These are phyloP conservation scores for Colletotrichum zoysiae DNA, from an alignment of 2,329 filamentous ascomycete species.

Conservation along the genomic window DNA sequence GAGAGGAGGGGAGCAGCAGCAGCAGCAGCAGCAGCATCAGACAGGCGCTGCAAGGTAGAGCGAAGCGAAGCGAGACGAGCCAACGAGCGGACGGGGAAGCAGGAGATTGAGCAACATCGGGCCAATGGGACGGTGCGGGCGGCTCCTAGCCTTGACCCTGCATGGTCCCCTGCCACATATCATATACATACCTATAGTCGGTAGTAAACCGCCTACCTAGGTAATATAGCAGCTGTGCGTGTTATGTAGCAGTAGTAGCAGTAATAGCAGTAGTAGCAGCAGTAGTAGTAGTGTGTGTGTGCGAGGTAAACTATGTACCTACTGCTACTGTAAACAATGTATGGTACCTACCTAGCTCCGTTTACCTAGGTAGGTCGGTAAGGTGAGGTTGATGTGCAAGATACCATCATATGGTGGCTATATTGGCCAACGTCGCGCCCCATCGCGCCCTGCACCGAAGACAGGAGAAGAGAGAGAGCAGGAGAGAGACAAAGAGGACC, in stretches of 20 bases:
- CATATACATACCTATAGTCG: no score
- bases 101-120: constrained; percentile 28
- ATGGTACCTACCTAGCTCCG: no score
- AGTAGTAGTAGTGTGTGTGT: no score
- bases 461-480: background rate
- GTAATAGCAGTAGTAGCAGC: no score
- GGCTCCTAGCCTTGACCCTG: constrained; percentile 18
- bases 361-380: no score
- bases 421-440: background rate
- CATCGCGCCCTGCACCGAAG: background rate
- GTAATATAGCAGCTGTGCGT: no score
- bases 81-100: constrained; percentile 29
- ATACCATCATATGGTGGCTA: background rate
- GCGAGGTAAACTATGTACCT: no score
- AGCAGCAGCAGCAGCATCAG: no score
- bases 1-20: background rate
- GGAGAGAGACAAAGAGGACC: no score
- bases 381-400: background rate
- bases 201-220: no score
- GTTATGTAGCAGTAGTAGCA: no score
- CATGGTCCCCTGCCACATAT: background rate
- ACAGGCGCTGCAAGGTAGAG: constrained; percentile 23
- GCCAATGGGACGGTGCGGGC: constrained; percentile 16
- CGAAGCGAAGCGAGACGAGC: constrained; percentile 41
- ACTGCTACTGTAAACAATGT: no score